Percentiles rank a stretch among this genome's conserved stretches.
Conservation (phyloP, 768 basidiomycete genomes). For the Pleurotus djamor region DNA sequence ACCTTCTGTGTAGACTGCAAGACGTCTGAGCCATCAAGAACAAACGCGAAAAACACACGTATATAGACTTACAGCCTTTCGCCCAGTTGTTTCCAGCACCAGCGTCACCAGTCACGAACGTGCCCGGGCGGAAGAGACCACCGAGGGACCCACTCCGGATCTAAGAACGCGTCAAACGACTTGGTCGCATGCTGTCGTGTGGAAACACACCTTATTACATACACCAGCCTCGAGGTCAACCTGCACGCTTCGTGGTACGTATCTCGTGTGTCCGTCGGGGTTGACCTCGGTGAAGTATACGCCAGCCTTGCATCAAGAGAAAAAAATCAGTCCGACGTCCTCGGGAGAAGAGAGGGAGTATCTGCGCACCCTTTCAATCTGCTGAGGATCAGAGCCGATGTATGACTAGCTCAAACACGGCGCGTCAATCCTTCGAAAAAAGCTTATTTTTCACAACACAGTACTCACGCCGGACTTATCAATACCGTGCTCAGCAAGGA, state of each 20-base stretch:
- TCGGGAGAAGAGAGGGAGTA: too few species aligned
- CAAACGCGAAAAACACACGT: background rate
- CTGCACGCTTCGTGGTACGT: slow-evolving; percentile 88
- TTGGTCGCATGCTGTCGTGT: background rate
- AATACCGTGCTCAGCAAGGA: slow-evolving; percentile 85
- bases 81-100: slow-evolving; percentile 96
- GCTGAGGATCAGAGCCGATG: slow-evolving; percentile 68
- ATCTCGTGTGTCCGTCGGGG: slow-evolving; percentile 53
- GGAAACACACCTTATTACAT: slow-evolving; percentile 60
- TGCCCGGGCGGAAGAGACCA: slow-evolving; percentile 83
- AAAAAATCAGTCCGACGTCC: slow-evolving; percentile 8
- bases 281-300: slow-evolving; percentile 83
- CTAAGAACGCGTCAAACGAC: slow-evolving; percentile 25
- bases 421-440: slow-evolving; percentile 9
- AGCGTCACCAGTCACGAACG: slow-evolving; percentile 60
- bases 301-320: slow-evolving; percentile 47
- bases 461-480: slow-evolving; percentile 62
- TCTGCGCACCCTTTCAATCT: slow-evolving; percentile 60
- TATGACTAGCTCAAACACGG: slow-evolving; percentile 46
- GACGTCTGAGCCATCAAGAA: slow-evolving; percentile 3
- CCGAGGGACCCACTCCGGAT: slow-evolving; percentile 72
- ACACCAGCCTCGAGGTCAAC: slow-evolving; percentile 91
- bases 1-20: slow-evolving; percentile 86
- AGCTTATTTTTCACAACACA: background rate
- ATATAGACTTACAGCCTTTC: slow-evolving; percentile 67